Evolutionary conservation across 805 yeast genomes (phyloP), one percentile per base, ranked within the genome.

Genomic region (Candida vartiovaarae): DNA sequence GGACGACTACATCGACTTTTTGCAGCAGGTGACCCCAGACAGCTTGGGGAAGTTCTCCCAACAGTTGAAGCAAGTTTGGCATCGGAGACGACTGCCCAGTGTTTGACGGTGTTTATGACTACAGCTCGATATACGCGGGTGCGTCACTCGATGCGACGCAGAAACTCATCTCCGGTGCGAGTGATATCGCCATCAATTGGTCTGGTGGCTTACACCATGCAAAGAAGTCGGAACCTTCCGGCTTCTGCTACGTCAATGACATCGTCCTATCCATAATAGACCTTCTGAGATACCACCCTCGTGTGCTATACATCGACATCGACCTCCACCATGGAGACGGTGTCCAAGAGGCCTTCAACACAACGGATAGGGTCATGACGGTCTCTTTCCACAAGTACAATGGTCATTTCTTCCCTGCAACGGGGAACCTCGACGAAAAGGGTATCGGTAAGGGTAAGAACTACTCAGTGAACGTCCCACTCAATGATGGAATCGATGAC

Each of bases 241-340:
- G 98, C 29, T 91, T 91, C 62, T 91, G 98, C 67, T 91, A 91
- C 57, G 82, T 89, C 37, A 91, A 91, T 65, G 98, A 91, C 67
- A 91, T 91, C 50, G 98, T 89, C 1, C 69, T 91, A 38, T 88
- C 95, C 39, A 87, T 90, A 36, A 70, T 91, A 49, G 88, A 91
- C 61, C 71, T 91, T 35, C 69, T 91, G 48, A 70, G 96, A 42
- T 88, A 86, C 51, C 96, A 90, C 64, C 93, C 96, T 35, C 75
- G 98, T 51, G 96, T 91, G 6, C 71, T 91, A 60, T 91, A 91
- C 62, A 85, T 91, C 43, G 98, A 91, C 64, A 90, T 89, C 44
- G 98, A 91, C 63, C 76, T 91, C 10, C 98, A 91, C 63, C 98
- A 91, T 60, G 98, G 98, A 37, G 98, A 91, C 64, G 98, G 98